A percentile compares a stretch with the other conserved stretches of the same genome.
Conservation (phyloP, 2,329 filamentous ascomycete species). For the Verticillium nonalfalfae region DNA sequence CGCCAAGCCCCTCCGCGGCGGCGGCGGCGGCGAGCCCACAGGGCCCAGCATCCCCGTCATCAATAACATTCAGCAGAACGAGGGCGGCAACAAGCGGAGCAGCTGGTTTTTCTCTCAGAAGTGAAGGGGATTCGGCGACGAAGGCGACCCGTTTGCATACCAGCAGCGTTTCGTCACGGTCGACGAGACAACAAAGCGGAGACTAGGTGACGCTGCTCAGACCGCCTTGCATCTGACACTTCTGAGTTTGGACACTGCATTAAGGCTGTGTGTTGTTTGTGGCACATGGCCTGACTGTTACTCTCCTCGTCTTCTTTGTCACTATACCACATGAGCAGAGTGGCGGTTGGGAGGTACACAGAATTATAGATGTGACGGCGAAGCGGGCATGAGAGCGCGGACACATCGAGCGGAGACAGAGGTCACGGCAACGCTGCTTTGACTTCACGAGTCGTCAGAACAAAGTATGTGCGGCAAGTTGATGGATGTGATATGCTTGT, state of each 20-base stretch:
- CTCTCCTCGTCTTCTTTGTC: neutral
- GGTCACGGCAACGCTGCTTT: neutral
- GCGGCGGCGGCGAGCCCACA: conserved; percentile 39
- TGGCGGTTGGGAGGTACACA: neutral
- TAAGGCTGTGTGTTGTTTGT: neutral
- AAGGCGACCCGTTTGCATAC: neutral
- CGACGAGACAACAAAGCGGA: neutral
- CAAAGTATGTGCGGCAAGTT: neutral
- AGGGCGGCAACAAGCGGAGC: conserved; percentile 56
- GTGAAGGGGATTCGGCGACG: conserved; percentile 19
- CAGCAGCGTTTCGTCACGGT: neutral
- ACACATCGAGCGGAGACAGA: neutral
- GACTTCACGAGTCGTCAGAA: neutral
- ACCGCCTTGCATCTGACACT: neutral
- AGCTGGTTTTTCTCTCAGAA: conserved; percentile 69
- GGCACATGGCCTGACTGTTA: neutral
- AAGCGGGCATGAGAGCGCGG: neutral
- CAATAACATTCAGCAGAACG: conserved; percentile 52
- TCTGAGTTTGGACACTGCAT: neutral
- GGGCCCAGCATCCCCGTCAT: conserved; percentile 47
- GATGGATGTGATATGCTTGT: neutral
- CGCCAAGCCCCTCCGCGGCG: conserved; percentile 62
- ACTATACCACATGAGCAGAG: neutral
- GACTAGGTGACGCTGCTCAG: neutral
- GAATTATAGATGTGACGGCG: neutral